These are phyloP conservation scores for Musa beccarii DNA, from an alignment of 176 grass and related monocot genomes.

Conservation along the genomic window DNA sequence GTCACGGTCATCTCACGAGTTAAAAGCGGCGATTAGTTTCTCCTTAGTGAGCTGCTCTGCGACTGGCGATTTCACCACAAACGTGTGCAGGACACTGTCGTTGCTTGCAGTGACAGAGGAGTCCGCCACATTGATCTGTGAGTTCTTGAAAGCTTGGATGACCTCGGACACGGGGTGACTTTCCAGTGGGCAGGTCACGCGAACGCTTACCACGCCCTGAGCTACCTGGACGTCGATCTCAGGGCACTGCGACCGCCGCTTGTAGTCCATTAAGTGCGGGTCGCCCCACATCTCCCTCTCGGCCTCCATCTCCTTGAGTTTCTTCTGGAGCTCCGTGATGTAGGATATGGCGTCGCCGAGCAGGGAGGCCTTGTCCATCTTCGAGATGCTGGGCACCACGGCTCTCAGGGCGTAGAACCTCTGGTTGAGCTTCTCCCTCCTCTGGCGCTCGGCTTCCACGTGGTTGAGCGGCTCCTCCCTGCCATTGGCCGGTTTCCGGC, in stretches of 20 bases:
- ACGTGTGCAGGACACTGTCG: not conserved
- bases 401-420: slow-evolving; percentile 8
- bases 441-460: slow-evolving; percentile 41
- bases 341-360: slow-evolving; percentile 6
- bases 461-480: slow-evolving; percentile 57
- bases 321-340: slow-evolving; percentile 4
- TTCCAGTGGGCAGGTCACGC: slow-evolving; percentile 53
- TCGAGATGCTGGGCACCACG: slow-evolving; percentile 7
- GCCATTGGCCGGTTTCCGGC: slow-evolving; percentile 53
- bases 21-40: not conserved
- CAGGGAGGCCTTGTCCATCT: slow-evolving; percentile 12
- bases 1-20: slow-evolving; percentile 11
- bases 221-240: slow-evolving; percentile 44
- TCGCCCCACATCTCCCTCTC: slow-evolving; percentile 5
- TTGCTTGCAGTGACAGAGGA: too few species aligned
- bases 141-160: not conserved
- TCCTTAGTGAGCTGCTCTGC: slow-evolving; percentile 41
- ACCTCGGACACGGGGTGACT: slow-evolving; percentile 23
- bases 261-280: not conserved
- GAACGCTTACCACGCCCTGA: slow-evolving; percentile 60
- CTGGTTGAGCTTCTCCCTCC: slow-evolving; percentile 8
- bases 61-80: slow-evolving; percentile 37
- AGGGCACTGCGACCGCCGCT: slow-evolving; percentile 1
- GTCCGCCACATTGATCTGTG: not conserved
- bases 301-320: slow-evolving; percentile 1